Percentiles rank a stretch among this genome's conserved stretches.
Evolutionary conservation across 768 basidiomycete species (phyloP).

Genomic region (Lactarius hengduanensis): DNA sequence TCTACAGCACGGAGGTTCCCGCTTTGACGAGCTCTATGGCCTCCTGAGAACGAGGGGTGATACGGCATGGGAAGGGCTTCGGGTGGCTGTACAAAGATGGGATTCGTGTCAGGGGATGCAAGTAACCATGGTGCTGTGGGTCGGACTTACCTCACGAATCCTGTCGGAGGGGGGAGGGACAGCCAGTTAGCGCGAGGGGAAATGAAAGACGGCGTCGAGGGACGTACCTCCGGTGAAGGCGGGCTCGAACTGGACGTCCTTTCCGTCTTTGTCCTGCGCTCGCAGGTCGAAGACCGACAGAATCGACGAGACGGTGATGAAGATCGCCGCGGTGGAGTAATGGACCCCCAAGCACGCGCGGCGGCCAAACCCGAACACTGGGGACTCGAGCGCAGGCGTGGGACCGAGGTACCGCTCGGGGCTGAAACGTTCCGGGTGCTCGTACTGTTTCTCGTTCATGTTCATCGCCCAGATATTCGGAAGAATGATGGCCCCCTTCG

Average conservation of each 20-base stretch:
- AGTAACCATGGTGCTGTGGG: neutral
- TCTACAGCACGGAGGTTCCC: constrained; percentile 18
- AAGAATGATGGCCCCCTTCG: constrained; percentile 37
- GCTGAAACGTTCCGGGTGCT: constrained; percentile 19
- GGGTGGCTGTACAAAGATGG: constrained; percentile 13
- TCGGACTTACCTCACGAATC: constrained; percentile 21
- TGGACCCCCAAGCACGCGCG: constrained; percentile 27
- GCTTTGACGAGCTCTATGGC: constrained; percentile 20
- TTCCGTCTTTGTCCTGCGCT: constrained; percentile 23
- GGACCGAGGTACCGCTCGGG: constrained; percentile 23
- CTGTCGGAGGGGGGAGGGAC: neutral
- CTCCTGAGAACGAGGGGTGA: constrained; percentile 23
- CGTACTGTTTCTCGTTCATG: constrained; percentile 27
- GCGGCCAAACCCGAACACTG: constrained; percentile 26
- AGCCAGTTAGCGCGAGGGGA: constrained; percentile 1
- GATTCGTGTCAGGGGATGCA: neutral
- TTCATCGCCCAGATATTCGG: constrained; percentile 36
- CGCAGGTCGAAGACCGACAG: constrained; percentile 25
- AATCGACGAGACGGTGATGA: constrained; percentile 24
- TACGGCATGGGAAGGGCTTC: constrained; percentile 24
- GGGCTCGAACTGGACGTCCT: constrained; percentile 21
- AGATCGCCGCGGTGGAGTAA: constrained; percentile 25
- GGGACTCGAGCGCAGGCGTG: constrained; percentile 23
- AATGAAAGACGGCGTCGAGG: neutral
- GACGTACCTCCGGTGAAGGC: constrained; percentile 27